Base-by-base conservation (phyloP, 1,139 yeast species). In the Kodamaea suecica region DNA sequence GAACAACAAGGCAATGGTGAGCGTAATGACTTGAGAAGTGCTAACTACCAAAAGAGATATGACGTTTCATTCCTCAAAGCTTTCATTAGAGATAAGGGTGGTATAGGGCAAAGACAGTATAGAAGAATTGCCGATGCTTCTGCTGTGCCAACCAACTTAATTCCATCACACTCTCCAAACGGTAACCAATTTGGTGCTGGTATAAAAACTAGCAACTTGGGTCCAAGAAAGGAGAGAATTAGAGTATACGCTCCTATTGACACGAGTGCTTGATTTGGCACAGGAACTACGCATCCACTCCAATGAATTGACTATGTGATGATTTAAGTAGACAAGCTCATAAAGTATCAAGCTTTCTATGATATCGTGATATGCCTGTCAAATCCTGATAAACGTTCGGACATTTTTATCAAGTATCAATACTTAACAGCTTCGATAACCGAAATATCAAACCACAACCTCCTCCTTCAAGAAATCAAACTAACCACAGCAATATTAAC, bases 41-140 rank as follows among this genome's bases (percentile, higher is more conserved):
- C 63, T 41, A 61, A 56, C 43, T 64, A 58, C 50, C 53, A 57
- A 36, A 61, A 59, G 42, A 59, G 66, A 48, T 67, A 67, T 55
- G 65, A 68, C 48, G 51, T 62, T 11, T 67, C 73, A 12, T 67
- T 68, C 50, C 56, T 68, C 43, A 67, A 66, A 50, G 58, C 58
- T n/a, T 63, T 58, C 42, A 66, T 66, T 35, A 65, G 63, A 52
- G 76, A 70, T 48, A 69, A 66, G 51, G 75, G 75, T 33, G 74
- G 75, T 33, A 56, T 66, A 49, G 74, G 73, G 36, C 71, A 63
- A 50, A 63, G 56, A 44, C 70, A 65, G 44, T 63, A 58, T 47
- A 64, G 68, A 50, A 60, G 64, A 53, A 44, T 52, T 36, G 48
- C 55, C 13, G 62, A 55, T 42, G 55, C 57, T 13, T 54, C 60